Conservation (phyloP, 2,329 filamentous ascomycete species). For the Ascochyta pisi region DNA sequence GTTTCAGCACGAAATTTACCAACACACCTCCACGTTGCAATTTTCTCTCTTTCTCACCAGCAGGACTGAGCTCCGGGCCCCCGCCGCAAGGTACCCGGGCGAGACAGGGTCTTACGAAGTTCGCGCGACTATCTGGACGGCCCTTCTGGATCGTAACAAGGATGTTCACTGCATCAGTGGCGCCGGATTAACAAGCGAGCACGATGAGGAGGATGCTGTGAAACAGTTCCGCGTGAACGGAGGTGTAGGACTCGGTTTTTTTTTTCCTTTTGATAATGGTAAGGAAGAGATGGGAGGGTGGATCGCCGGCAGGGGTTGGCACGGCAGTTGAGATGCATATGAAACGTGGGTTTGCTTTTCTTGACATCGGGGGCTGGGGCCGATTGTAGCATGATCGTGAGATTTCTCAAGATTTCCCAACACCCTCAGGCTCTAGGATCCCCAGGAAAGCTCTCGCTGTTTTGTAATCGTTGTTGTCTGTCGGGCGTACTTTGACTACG, state of each 20-base stretch:
- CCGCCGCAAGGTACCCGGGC: background rate
- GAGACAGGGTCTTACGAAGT: background rate
- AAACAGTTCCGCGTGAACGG: slow-evolving; percentile 10
- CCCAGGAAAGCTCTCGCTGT: too few species aligned
- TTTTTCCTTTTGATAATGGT: background rate
- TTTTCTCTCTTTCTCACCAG: background rate
- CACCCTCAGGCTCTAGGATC: background rate
- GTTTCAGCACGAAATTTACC: background rate
- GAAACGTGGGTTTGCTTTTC: slow-evolving; percentile 3
- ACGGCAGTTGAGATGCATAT: slow-evolving; percentile 3
- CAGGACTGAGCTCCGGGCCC: background rate
- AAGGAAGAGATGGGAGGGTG: background rate
- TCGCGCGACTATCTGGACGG: slow-evolving; percentile 1
- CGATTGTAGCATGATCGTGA: background rate
- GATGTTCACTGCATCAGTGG: slow-evolving; percentile 8
- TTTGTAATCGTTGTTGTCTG: background rate
- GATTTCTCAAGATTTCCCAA: background rate
- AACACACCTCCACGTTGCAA: background rate
- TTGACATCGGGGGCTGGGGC: background rate
- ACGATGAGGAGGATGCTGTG: background rate
- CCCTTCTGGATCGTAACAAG: slow-evolving; percentile 4
- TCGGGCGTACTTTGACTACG: background rate
- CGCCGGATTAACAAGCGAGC: slow-evolving; percentile 8
- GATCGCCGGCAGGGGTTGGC: background rate
- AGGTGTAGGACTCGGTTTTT: slow-evolving; percentile 5